These are phyloP conservation scores for Aspergillus tanneri DNA, from an alignment of 2,329 filamentous ascomycete genomes.

Conservation along the genomic window DNA sequence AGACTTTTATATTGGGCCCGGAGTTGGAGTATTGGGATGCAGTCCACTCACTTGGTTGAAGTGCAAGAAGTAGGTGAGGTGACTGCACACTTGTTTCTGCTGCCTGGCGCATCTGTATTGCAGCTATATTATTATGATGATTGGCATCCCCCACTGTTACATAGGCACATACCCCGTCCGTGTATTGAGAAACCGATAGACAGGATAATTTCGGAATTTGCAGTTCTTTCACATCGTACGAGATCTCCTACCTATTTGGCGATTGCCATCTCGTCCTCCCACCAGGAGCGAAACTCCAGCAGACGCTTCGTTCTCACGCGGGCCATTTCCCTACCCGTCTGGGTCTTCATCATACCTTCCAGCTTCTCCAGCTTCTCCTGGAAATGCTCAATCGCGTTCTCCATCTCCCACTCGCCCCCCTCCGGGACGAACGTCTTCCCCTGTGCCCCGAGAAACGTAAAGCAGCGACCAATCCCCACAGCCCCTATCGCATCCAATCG, in stretches of 20 bases:
- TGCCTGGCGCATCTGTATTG: background rate
- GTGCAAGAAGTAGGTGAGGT: no score
- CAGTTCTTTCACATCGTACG: background rate
- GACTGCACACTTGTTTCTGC: no score
- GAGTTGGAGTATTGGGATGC: no score
- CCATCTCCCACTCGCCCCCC: slow-evolving; percentile 50
- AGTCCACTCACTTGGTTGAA: no score
- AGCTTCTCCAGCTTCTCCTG: slow-evolving; percentile 70
- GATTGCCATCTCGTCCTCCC: slow-evolving; percentile 50
- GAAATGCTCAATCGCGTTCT: slow-evolving; percentile 70
- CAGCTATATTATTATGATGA: background rate
- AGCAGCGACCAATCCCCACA: slow-evolving; percentile 75
- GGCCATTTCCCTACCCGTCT: slow-evolving; percentile 52
- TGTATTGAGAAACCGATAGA: background rate
- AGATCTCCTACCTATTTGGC: background rate
- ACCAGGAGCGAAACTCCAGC: slow-evolving; percentile 53
- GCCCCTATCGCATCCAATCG: slow-evolving; percentile 87
- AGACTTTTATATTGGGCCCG: slow-evolving; percentile 9
- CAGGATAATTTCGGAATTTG: background rate
- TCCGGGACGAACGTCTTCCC: slow-evolving; percentile 25
- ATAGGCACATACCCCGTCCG: background rate
- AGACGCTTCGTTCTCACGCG: slow-evolving; percentile 50
- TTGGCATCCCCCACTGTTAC: background rate
- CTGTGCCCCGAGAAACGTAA: slow-evolving; percentile 69
- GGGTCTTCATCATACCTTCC: slow-evolving; percentile 60